Evolutionary conservation across 257 asterid species (phyloP).

Genomic region (Penstemon eatonii): DNA sequence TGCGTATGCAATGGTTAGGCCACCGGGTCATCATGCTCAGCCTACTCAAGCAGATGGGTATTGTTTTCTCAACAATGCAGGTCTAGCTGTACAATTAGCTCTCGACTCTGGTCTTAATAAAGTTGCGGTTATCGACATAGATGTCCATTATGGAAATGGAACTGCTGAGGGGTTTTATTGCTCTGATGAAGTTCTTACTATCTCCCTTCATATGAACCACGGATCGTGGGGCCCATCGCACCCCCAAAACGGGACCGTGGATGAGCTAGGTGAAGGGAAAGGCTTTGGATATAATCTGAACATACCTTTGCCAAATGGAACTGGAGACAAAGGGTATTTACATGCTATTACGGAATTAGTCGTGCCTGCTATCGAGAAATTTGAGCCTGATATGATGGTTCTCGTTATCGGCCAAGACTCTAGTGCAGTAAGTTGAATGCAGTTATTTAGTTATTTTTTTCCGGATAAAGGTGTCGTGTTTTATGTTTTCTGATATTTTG

Average conservation of each 20-base stretch:
- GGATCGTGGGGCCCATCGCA: conserved; percentile 99
- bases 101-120: conserved; percentile 49
- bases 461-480: too few relatives aligned
- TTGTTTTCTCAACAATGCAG: conserved; percentile 88
- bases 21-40: conserved; percentile 98
- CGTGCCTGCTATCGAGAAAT: conserved; percentile 63
- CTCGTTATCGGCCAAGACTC: conserved; percentile 92
- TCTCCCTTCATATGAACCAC: conserved; percentile 93
- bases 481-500: not conserved
- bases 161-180: conserved; percentile 84
- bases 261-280: conserved; percentile 79
- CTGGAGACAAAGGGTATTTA: conserved; percentile 76
- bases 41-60: conserved; percentile 89
- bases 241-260: conserved; percentile 73
- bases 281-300: conserved; percentile 87
- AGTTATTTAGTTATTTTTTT: not conserved
- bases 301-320: conserved; percentile 86
- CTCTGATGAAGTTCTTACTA: conserved; percentile 67
- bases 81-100: conserved; percentile 70
- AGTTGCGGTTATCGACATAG: conserved; percentile 75
- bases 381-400: conserved; percentile 71
- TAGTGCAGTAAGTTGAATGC: conserved; percentile 69
- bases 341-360: conserved; percentile 63
- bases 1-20: conserved; percentile 77
- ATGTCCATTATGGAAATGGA: conserved; percentile 94